Conservation (phyloP, 2,329 filamentous ascomycete species). For the Helotiales sp. region DNA sequence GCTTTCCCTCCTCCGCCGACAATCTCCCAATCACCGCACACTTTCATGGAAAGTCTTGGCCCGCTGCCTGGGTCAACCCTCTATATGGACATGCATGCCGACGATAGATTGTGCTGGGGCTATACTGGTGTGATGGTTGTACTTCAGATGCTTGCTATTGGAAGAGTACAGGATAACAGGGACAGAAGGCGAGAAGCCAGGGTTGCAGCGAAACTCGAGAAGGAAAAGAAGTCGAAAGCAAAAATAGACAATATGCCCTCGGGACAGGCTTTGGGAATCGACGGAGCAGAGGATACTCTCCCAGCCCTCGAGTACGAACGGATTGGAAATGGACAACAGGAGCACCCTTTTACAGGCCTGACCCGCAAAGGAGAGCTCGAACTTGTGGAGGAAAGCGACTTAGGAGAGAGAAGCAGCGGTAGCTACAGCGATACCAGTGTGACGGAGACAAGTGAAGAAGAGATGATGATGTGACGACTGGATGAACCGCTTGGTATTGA, state of each 20-base stretch:
- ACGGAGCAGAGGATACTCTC: background rate
- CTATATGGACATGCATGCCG: slow-evolving; percentile 39
- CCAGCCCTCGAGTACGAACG: background rate
- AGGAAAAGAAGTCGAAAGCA: slow-evolving; percentile 17
- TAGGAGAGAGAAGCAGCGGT: slow-evolving; percentile 5
- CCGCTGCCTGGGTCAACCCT: slow-evolving; percentile 32
- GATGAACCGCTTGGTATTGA: too few species aligned
- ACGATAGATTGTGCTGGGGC: slow-evolving; percentile 39
- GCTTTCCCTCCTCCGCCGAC: slow-evolving; percentile 33
- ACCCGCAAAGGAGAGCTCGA: background rate
- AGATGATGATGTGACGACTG: slow-evolving; percentile 21
- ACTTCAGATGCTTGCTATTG: slow-evolving; percentile 38
- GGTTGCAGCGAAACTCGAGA: slow-evolving; percentile 23
- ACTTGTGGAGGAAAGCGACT: slow-evolving; percentile 2
- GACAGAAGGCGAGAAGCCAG: slow-evolving; percentile 23
- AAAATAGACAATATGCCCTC: slow-evolving; percentile 10
- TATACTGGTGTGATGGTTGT: slow-evolving; percentile 41
- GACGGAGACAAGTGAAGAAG: slow-evolving; percentile 28
- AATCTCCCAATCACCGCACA: slow-evolving; percentile 30
- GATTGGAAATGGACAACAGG: background rate
- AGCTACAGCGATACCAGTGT: slow-evolving; percentile 21
- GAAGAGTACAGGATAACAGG: slow-evolving; percentile 32
- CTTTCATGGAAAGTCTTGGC: slow-evolving; percentile 31
- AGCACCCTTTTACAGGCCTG: background rate
- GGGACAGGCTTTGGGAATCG: background rate